These are phyloP conservation scores for Hypomyces perniciosus DNA, from an alignment of 2,329 filamentous ascomycete genomes.

Conservation along the genomic window DNA sequence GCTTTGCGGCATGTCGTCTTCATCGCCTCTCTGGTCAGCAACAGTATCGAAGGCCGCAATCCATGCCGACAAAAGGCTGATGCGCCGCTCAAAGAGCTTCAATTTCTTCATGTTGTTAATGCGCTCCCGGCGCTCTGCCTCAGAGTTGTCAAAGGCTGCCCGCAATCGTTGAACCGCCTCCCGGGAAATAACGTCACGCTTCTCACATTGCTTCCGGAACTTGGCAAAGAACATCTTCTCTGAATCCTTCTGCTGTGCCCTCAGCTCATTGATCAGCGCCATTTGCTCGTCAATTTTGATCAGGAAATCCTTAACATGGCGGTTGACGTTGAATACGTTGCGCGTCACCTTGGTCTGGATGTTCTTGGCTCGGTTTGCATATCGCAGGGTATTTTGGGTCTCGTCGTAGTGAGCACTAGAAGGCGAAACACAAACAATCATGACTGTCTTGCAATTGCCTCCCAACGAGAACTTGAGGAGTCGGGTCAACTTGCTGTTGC, in stretches of 20 bases:
- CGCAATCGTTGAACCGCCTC: conserved; percentile 79
- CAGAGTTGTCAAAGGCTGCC: conserved; percentile 75
- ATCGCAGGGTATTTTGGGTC: conserved; percentile 94
- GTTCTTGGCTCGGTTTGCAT: conserved; percentile 97
- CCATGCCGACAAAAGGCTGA: conserved; percentile 83
- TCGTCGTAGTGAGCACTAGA: conserved; percentile 97
- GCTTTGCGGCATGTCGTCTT: conserved; percentile 58
- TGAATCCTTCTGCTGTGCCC: conserved; percentile 84
- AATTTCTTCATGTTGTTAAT: conserved; percentile 74
- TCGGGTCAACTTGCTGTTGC: conserved; percentile 94
- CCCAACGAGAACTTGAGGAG: conserved; percentile 95
- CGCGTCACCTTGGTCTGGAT: conserved; percentile 99
- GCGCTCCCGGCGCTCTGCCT: conserved; percentile 71
- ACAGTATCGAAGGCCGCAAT: conserved; percentile 84
- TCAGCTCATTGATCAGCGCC: conserved; percentile 91
- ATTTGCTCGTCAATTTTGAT: conserved; percentile 99
- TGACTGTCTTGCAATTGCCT: conserved; percentile 97
- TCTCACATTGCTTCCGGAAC: conserved; percentile 85
- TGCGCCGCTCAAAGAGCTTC: conserved; percentile 76
- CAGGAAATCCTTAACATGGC: conserved; percentile 97
- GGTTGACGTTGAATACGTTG: conserved; percentile 98
- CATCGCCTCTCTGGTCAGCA: conserved; percentile 54
- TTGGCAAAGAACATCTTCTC: conserved; percentile 79
- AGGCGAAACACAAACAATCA: conserved; percentile 98
- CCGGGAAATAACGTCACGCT: conserved; percentile 66